A percentile compares a stretch with the other conserved stretches of the same genome.
phyloP scores from a whole-genome alignment of 1,284 basidiomycete species.

The Ustilago cynodontis region DNA sequence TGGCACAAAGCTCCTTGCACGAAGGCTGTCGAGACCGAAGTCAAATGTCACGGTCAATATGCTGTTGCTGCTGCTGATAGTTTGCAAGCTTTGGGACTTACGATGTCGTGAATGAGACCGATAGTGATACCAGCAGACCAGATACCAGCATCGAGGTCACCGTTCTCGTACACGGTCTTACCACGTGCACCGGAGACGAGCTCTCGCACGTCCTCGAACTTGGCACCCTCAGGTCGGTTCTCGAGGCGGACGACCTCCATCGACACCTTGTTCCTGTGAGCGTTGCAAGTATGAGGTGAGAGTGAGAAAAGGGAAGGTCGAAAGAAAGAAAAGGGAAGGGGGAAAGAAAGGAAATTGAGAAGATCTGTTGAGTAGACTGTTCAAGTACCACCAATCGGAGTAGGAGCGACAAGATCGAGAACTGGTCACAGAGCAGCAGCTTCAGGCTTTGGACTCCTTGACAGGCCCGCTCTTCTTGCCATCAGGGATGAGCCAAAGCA shows the following conservation, averaged over 20 bases:
- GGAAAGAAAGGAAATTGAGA: not conserved
- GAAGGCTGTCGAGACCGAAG: conserved; percentile 74
- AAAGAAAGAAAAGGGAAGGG: not conserved
- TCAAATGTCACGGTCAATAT: not conserved
- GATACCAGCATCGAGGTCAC: conserved; percentile 87
- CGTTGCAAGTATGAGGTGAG: not conserved
- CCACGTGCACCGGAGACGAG: conserved; percentile 85
- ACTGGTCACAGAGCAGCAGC: not conserved
- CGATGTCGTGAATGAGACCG: conserved; percentile 86
- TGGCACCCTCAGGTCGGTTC: conserved; percentile 81
- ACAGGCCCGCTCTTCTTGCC: conserved; percentile 29
- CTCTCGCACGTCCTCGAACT: conserved; percentile 84
- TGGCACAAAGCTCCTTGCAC: conserved; percentile 79
- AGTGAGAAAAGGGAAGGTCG: not conserved
- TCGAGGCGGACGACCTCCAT: conserved; percentile 86
- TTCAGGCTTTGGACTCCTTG: conserved; percentile 24
- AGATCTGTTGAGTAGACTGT: not conserved
- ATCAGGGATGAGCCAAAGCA: conserved; percentile 46
- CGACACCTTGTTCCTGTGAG: conserved; percentile 77
- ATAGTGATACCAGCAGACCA: conserved; percentile 85
- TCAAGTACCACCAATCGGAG: not conserved
- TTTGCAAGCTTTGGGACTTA: conserved; percentile 34
- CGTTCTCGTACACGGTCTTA: conserved; percentile 82
- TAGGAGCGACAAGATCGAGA: not conserved
- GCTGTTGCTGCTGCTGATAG: not conserved